Evolutionary conservation across 2,329 filamentous ascomycete species (phyloP).

Genomic region (Didymella exigua): DNA sequence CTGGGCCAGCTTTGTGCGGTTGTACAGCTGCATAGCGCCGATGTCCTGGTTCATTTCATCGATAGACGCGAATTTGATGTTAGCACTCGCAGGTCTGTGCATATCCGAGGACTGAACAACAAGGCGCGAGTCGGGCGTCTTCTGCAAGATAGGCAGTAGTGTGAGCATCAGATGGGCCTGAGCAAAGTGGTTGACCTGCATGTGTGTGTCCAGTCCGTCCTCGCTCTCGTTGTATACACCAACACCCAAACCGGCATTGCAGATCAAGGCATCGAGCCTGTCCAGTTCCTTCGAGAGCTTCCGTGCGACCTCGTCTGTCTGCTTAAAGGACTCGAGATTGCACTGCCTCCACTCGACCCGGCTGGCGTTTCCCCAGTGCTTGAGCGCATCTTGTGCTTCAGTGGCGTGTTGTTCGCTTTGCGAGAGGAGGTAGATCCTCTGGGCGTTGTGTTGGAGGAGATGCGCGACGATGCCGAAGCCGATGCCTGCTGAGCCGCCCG

Average conservation of each 20-base stretch:
- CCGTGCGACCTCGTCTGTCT: slow-evolving; percentile 55
- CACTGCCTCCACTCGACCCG: slow-evolving; percentile 55
- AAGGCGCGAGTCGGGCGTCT: slow-evolving; percentile 54
- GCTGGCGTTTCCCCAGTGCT: slow-evolving; percentile 52
- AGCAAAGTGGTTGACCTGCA: slow-evolving; percentile 58
- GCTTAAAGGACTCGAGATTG: slow-evolving; percentile 54
- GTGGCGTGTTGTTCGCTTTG: slow-evolving; percentile 57
- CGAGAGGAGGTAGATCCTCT: slow-evolving; percentile 56
- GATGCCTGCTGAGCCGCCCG: slow-evolving; percentile 57
- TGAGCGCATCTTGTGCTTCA: slow-evolving; percentile 52
- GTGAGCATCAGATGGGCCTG: slow-evolving; percentile 57
- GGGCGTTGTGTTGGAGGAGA: slow-evolving; percentile 57
- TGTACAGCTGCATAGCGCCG: slow-evolving; percentile 56
- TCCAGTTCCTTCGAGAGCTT: slow-evolving; percentile 50
- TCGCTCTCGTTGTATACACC: slow-evolving; percentile 56
- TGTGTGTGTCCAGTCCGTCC: slow-evolving; percentile 59
- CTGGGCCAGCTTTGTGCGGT: slow-evolving; percentile 57
- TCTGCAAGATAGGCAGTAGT: slow-evolving; percentile 53
- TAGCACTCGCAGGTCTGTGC: slow-evolving; percentile 49
- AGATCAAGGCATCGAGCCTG: slow-evolving; percentile 55
- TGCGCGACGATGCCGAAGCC: slow-evolving; percentile 60
- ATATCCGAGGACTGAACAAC: slow-evolving; percentile 59
- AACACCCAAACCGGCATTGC: slow-evolving; percentile 58
- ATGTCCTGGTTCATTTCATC: slow-evolving; percentile 58
- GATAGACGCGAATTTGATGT: slow-evolving; percentile 51